Evolutionary conservation across 108 stramenopile genomes (phyloP), one percentile per base, ranked within the genome.

Genomic region (Nitzschia palea): DNA sequence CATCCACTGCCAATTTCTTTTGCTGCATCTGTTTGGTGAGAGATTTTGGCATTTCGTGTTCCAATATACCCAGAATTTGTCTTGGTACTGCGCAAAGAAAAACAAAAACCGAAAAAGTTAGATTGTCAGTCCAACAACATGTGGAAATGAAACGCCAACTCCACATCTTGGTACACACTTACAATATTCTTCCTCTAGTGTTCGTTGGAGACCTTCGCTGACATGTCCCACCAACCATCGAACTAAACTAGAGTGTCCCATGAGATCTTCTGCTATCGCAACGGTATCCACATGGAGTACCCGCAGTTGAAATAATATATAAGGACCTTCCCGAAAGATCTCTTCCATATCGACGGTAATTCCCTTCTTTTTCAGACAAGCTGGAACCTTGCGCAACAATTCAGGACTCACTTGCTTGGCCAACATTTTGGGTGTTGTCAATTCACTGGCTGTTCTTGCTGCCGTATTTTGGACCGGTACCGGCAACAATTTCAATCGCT

Each of bases 311-410:
- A 78, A 43, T 4, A 78, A 65, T 31, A 71, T 29, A 40, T 65
- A 78, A 1, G 71, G 32, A 30, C 70, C 66, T 68, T 78, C 77
- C 28, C 63, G 69, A 51, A 72, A 78, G 4, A 72, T 58, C 48
- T 67, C 65, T 35, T 62, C 43, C 44, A 66, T 44, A 15, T 20
- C 36, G 9, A 62, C 44, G 6, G 51, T 60, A 17, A 78, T 50
- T 3, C 77, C 77, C 28, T 68, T 54, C 47, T 78, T 56, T 47
- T 70, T 60, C 64, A 78, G 29, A 31, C 45, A 44, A n/a, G 3
- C 26, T 35, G 65, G 70, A n/a, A 78, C 33, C 61, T 67, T 33
- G 27, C 44, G 29, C 18, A 47, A 47, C 3, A 75, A 28, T 34
- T 43, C 22, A 29, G 55, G 50, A 35, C 61, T 44, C 34, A 72